Percentiles rank a stretch among this genome's conserved stretches.
Conservation (phyloP, 352 stramenopile species). For the Pythium sp. region DNA sequence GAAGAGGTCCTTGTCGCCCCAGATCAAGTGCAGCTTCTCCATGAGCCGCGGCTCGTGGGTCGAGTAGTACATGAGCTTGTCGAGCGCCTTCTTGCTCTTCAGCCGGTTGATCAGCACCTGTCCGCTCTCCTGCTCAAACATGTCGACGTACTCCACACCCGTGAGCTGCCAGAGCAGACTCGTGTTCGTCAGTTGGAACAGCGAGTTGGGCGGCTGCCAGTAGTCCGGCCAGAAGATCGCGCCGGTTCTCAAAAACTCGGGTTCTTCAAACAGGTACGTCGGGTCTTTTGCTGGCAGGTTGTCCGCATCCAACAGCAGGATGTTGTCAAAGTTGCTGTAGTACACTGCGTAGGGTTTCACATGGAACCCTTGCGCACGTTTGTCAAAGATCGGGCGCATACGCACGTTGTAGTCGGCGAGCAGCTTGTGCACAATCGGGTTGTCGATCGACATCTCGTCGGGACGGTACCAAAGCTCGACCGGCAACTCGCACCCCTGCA, state of each 20-base stretch:
- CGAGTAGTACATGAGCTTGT: constrained; percentile 88
- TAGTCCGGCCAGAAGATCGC: constrained; percentile 88
- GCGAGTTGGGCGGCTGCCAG: constrained; percentile 77
- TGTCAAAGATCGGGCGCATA: constrained; percentile 80
- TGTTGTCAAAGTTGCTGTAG: constrained; percentile 85
- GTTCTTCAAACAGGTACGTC: constrained; percentile 81
- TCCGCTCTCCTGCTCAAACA: constrained; percentile 86
- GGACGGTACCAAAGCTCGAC: constrained; percentile 85
- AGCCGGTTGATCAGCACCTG: constrained; percentile 82
- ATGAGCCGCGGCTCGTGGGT: constrained; percentile 65
- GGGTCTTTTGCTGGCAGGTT: constrained; percentile 80
- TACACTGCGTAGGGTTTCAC: constrained; percentile 85
- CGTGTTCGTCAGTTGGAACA: constrained; percentile 77
- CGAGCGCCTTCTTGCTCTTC: constrained; percentile 68
- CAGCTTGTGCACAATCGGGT: constrained; percentile 71
- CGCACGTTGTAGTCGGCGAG: constrained; percentile 68
- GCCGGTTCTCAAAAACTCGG: constrained; percentile 66
- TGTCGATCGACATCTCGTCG: constrained; percentile 84
- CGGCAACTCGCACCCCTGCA: constrained; percentile 70
- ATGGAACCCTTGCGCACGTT: constrained; percentile 69
- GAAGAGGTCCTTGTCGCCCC: constrained; percentile 87
- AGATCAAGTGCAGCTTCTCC: constrained; percentile 76
- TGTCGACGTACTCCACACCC: constrained; percentile 66
- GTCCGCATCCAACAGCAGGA: constrained; percentile 80
- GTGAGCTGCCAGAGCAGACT: constrained; percentile 78